These are phyloP conservation scores for Trametes sp. DNA, from an alignment of 1,284 basidiomycete genomes.

Conservation along the genomic window DNA sequence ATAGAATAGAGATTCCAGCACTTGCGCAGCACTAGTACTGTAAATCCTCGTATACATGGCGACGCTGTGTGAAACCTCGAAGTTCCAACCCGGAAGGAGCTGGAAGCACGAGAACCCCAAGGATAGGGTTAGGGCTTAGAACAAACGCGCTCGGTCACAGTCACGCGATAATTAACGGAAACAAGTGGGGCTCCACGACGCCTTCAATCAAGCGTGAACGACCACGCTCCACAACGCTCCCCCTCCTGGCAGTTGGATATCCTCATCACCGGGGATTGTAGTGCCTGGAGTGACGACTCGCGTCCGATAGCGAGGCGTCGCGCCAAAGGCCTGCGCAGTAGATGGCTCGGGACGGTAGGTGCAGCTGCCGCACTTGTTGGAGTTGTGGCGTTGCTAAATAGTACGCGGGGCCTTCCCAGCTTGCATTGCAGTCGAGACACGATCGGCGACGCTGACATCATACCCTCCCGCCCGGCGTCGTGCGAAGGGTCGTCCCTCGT, in stretches of 20 bases:
- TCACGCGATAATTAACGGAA: constrained; percentile 16
- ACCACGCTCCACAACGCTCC: constrained; percentile 16
- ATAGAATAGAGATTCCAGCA: no score
- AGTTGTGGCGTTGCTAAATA: constrained; percentile 23
- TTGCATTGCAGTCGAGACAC: constrained; percentile 2
- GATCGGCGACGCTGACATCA: constrained; percentile 27
- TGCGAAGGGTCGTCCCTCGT: background rate
- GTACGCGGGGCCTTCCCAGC: background rate
- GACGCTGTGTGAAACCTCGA: no score
- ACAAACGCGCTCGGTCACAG: constrained; percentile 11
- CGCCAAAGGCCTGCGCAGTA: background rate
- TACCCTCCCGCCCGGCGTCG: constrained; percentile 2
- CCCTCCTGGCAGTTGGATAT: background rate
- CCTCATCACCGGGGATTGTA: background rate
- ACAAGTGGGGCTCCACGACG: constrained; percentile 1
- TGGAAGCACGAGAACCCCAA: background rate
- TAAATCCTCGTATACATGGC: no score
- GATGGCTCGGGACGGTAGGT: background rate
- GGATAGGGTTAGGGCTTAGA: constrained; percentile 8
- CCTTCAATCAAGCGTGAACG: constrained; percentile 12
- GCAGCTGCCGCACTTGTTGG: constrained; percentile 13
- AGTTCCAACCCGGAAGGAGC: no score
- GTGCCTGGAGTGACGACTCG: constrained; percentile 6
- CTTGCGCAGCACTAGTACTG: no score
- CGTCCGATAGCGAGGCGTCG: constrained; percentile 4